A percentile compares a stretch with the other conserved stretches of the same genome.
These are phyloP conservation scores for Beauveria pseudobassiana DNA, from an alignment of 2,329 filamentous ascomycete species.

Conservation along the genomic window DNA sequence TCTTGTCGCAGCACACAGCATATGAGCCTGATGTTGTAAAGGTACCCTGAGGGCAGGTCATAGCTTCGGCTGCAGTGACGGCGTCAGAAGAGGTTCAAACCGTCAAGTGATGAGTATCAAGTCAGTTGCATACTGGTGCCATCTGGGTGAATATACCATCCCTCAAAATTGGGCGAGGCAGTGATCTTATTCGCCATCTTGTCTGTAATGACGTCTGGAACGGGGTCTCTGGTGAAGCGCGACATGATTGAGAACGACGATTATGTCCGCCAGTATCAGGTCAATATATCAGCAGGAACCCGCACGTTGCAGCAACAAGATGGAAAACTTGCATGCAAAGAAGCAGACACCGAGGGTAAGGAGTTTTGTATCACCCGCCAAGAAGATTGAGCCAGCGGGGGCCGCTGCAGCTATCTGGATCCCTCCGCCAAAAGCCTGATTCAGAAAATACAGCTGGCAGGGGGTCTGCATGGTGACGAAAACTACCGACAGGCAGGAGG, in stretches of 20 bases:
- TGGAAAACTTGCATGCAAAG: not conserved
- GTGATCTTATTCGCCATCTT: not conserved
- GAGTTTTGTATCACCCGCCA: not conserved
- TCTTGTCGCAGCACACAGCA: slow-evolving; percentile 4
- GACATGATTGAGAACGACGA: not conserved
- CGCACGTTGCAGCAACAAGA: not conserved
- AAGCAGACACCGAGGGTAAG: not conserved
- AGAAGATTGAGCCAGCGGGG: not conserved
- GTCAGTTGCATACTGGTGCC: not conserved
- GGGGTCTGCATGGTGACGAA: not conserved
- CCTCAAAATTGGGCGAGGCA: slow-evolving; percentile 8
- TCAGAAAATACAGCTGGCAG: not conserved
- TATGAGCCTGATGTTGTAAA: slow-evolving; percentile 1
- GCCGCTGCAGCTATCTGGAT: not conserved
- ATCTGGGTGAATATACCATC: slow-evolving; percentile 8
- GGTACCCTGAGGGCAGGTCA: slow-evolving; percentile 9
- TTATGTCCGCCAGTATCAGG: not conserved
- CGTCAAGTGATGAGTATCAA: not conserved
- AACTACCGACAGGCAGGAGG: not conserved
- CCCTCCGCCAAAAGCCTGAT: slow-evolving; percentile 2
- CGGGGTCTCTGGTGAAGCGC: no score
- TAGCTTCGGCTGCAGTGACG: not conserved
- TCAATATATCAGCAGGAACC: not conserved
- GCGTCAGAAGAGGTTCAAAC: not conserved
- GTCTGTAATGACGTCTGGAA: no score